Conservation (phyloP, 169 alveolate genomes). For the Plasmodium inui region DNA sequence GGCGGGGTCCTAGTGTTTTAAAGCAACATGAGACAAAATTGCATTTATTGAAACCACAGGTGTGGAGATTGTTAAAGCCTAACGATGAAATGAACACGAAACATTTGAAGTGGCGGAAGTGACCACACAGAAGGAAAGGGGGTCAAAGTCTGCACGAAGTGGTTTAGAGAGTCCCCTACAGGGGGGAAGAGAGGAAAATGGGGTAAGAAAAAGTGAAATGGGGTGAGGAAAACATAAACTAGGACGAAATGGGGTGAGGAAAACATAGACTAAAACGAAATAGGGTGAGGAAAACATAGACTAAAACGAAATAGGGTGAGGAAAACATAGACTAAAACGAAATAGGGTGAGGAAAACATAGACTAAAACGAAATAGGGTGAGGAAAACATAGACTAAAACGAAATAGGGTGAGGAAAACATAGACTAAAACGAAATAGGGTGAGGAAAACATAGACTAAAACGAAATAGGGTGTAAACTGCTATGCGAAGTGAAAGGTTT, state of each 20-base stretch:
- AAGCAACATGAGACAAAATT: constrained; percentile 58
- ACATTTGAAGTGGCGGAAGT: constrained; percentile 87
- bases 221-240: not conserved
- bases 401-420: no score
- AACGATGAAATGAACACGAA: constrained; percentile 87
- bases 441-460: not conserved
- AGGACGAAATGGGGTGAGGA: not conserved
- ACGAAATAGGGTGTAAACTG: not conserved
- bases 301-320: not conserved
- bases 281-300: no score
- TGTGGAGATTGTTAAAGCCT: constrained; percentile 89
- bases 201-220: not conserved
- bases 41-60: constrained; percentile 83
- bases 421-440: not conserved
- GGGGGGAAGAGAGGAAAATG: not conserved
- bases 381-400: no score
- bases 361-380: no score
- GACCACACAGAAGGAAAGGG: not conserved
- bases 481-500: not conserved
- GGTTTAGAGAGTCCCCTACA: not conserved
- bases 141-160: not conserved
- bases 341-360: not conserved
- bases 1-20: constrained; percentile 7
- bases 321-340: no score
- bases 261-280: not conserved